Conservation (phyloP, 2,329 filamentous ascomycete genomes). For the Sporothrix brasiliensis region DNA sequence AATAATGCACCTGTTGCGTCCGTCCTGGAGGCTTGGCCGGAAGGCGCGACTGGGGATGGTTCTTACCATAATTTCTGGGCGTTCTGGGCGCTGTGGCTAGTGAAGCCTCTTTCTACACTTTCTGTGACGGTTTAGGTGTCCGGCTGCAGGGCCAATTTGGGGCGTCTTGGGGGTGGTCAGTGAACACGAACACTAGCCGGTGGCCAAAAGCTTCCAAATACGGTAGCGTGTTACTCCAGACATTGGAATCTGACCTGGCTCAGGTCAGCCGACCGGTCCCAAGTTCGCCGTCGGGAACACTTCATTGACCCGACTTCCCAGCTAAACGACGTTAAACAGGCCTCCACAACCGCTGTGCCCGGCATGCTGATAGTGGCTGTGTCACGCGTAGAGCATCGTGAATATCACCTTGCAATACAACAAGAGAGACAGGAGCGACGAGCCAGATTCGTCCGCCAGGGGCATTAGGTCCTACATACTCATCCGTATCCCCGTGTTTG, state of each 20-base stretch:
- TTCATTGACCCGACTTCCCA: not conserved
- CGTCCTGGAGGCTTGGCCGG: conserved; percentile 12
- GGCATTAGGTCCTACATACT: not conserved
- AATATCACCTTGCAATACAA: conserved; percentile 3
- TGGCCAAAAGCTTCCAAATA: no score
- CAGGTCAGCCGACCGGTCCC: conserved; percentile 14
- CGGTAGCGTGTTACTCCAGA: no score
- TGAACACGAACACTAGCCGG: no score
- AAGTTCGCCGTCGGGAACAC: not conserved
- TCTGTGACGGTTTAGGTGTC: no score
- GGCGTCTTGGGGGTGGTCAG: not conserved
- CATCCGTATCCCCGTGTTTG: not conserved
- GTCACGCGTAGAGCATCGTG: not conserved
- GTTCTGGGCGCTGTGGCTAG: conserved; percentile 6
- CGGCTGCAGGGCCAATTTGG: not conserved
- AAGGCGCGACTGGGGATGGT: not conserved
- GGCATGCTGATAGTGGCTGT: conserved; percentile 13
- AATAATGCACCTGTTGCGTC: conserved; percentile 17
- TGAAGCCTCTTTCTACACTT: not conserved
- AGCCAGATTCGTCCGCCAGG: not conserved
- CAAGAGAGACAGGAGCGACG: not conserved
- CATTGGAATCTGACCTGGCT: conserved; percentile 14
- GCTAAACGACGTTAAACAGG: not conserved
- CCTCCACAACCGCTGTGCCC: not conserved
- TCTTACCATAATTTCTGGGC: not conserved